Evolutionary conservation across 2,329 filamentous ascomycete genomes (phyloP), one percentile per base, ranked within the genome.

Genomic region (Shiraia sp.): DNA sequence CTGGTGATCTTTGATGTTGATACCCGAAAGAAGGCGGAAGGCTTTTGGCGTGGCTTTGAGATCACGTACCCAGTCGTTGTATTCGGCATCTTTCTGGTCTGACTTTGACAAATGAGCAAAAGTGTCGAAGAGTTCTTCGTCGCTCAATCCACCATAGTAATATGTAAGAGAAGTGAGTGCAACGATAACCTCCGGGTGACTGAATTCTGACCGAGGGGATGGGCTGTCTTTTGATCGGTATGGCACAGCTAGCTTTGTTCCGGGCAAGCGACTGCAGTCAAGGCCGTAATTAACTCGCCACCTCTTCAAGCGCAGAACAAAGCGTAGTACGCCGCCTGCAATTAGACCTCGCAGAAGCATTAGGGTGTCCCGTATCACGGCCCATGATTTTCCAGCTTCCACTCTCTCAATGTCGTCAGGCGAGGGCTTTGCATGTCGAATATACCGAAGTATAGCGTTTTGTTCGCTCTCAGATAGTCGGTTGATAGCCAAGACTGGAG

Each of bases 271-370:
- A 8, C 12, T 33, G 0, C 55, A 49, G 51, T 80, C 74, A 2
- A 78, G 67, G 0, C 84, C 83, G 44, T 83, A 87, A 38, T 85
- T 76, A 0, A 87, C 83, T 6, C 77, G 65, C 80, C 80, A 87
- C 4, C 82, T 68, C 51, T 85, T 86, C 12, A 77, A 65, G 0
- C 67, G 63, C 1, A 86, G 66, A 0, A 69, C 71, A 46, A 82
- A 83, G 0, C 49, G 46, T 0, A 87, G 53, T 0, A 86, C 66
- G 0, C 79, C 75, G 1, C 69, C 62, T 0, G 78, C 76, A 53
- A 2, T n/a, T n/a, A n/a, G n/a, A n/a, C n/a, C n/a, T n/a, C n/a
- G n/a, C n/a, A 81, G 60, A 0, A 80, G 61, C 0, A 82, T 55
- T 0, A 63, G 56, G 2, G 55, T 52, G 23, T 59, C 60, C 2